Conservation (phyloP, 345 rosid species). For the Populus euphratica region DNA sequence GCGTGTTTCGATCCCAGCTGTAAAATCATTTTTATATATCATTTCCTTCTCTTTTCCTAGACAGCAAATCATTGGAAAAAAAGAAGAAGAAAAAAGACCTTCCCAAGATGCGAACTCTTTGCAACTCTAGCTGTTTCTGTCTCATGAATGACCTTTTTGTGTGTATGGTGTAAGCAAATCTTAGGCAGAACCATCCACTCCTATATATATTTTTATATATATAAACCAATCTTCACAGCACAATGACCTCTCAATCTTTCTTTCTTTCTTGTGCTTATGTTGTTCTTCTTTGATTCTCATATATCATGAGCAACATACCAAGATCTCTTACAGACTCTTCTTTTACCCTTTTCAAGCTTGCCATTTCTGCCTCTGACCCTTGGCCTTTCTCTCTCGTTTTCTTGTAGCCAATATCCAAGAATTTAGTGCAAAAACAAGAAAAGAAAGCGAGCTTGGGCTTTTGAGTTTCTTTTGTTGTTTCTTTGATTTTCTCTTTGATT, state of each 20-base stretch:
- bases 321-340: slow-evolving; percentile 68
- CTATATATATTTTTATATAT: neutral
- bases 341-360: slow-evolving; percentile 61
- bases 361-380: slow-evolving; percentile 77
- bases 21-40: neutral
- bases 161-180: slow-evolving; percentile 21
- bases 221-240: slow-evolving; percentile 2
- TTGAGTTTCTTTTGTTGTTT: neutral
- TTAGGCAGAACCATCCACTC: neutral
- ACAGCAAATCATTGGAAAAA: neutral
- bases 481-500: neutral
- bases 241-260: slow-evolving; percentile 4
- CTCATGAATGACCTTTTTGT: slow-evolving; percentile 2
- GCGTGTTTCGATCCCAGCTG: neutral
- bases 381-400: slow-evolving; percentile 68
- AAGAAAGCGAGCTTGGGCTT: neutral
- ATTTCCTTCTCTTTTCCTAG: neutral
- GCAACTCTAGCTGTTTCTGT: neutral
- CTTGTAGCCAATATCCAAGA: slow-evolving; percentile 22
- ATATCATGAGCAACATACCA: slow-evolving; percentile 88
- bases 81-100: neutral
- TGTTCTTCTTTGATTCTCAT: slow-evolving; percentile 16
- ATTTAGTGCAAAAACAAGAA: neutral
- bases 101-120: neutral
- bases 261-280: slow-evolving; percentile 12